A percentile compares a stretch with the other conserved stretches of the same genome.
phyloP scores from a whole-genome alignment of 495 filamentous ascomycete species.

The Aspergillus haitiensis region DNA sequence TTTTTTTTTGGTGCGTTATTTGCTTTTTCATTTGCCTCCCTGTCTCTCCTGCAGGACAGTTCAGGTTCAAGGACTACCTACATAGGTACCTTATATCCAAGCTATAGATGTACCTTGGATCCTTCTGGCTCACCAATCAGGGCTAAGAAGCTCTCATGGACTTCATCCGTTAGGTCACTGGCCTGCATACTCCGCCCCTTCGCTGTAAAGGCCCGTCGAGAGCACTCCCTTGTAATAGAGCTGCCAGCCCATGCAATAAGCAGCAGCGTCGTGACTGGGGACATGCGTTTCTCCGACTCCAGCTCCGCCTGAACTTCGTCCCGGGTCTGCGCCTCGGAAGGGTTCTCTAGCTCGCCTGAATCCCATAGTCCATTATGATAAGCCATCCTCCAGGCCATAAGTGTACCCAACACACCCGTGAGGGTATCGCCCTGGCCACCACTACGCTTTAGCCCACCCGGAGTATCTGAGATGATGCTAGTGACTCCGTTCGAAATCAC shows the following conservation, averaged over 20 bases:
- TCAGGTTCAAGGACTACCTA: too few relatives aligned
- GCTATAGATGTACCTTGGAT: conserved; percentile 44
- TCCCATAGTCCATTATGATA: conserved; percentile 87
- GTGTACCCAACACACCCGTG: conserved; percentile 83
- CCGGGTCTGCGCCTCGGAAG: conserved; percentile 38
- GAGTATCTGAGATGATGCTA: conserved; percentile 69
- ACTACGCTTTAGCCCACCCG: conserved; percentile 83
- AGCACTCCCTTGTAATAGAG: conserved; percentile 87
- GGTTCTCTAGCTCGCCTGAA: conserved; percentile 47
- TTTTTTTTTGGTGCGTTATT: too few relatives aligned
- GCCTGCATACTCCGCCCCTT: conserved; percentile 90
- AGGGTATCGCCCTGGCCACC: conserved; percentile 96
- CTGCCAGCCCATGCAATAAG: conserved; percentile 85
- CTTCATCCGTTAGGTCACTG: conserved; percentile 89
- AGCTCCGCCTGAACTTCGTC: conserved; percentile 46
- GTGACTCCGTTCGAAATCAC: conserved; percentile 78
- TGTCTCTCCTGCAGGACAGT: too few relatives aligned
- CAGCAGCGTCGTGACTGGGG: conserved; percentile 63
- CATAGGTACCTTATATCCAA: too few relatives aligned
- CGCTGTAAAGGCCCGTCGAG: conserved; percentile 80
- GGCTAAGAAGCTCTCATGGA: conserved; percentile 77
- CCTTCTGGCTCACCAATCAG: conserved; percentile 62
- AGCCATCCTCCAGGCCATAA: conserved; percentile 82
- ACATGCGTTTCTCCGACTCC: conserved; percentile 48
- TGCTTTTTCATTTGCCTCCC: too few relatives aligned